Evolutionary conservation across 148 eudicot species (phyloP), one percentile per base, ranked within the genome.

Genomic region (Agrostemma githago): DNA sequence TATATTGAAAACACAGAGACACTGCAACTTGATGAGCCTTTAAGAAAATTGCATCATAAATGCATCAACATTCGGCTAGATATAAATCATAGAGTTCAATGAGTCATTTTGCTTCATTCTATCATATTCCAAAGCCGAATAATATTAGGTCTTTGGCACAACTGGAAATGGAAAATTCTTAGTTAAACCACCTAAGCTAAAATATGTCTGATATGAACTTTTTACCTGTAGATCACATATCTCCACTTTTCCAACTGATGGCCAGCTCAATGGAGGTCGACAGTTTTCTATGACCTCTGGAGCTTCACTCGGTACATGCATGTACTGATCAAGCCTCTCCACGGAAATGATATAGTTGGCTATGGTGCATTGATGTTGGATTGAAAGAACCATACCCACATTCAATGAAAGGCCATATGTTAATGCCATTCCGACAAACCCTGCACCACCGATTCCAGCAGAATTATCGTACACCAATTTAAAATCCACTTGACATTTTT

Each of bases 361-460:
- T 34, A 91, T 59, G 53, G 79, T 82, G 83, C 98, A 93, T 73
- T 91, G 95, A 70, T 86, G 78, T 82, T 93, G 90, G 58, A 93
- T 91, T 15, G 98, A 87, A 37, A 66, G 71, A 66, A 91, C 94
- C 76, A 93, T 77, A 20, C 90, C 78, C 83, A 84, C 81, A 78
- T 91, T 93, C 51, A 93, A 78, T 11, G 97, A 84, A 62, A 93
- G 94, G 66, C 98, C 98, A 78, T 93, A 93, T 56, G 98, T 91
- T 62, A 93, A 69, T 39, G 97, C 95, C 97, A 93, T 91, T 68
- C 97, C 98, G 62, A 93, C 86, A 76, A 90, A 88, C 73, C 98
- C 98, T 93, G 91, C 85, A 84, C 61, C 21, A 59, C 16, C 5
- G 42, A 57, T 61, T 60, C 5, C 20, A 42, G 8, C 20, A 71